Percentiles rank a stretch among this genome's conserved stretches.
Evolutionary conservation across 2,329 filamentous ascomycete genomes (phyloP).

Genomic region (Pseudocercospora pini-densiflorae): DNA sequence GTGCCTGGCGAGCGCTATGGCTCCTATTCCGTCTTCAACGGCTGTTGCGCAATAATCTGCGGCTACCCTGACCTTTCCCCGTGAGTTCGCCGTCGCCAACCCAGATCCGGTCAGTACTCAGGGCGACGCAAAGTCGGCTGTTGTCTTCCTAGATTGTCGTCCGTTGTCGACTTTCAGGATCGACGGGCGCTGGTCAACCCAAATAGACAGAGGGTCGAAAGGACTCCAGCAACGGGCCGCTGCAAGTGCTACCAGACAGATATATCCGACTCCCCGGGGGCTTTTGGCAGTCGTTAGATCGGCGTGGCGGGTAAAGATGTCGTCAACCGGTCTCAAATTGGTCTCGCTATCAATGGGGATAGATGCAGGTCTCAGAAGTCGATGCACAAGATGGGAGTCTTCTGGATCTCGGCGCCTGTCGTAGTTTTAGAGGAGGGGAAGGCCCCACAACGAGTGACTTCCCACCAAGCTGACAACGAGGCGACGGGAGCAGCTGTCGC

Average conservation of each 20-base stretch:
- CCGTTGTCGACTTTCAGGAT: constrained; percentile 18
- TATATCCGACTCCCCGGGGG: constrained; percentile 28
- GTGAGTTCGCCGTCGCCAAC: constrained; percentile 15
- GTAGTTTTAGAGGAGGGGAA: constrained; percentile 25
- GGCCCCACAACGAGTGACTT: constrained; percentile 20
- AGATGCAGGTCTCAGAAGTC: constrained; percentile 28
- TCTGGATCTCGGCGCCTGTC: constrained; percentile 22
- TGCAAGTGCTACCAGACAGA: constrained; percentile 26
- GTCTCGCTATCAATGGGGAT: constrained; percentile 19
- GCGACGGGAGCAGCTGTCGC: neutral
- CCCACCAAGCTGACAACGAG: constrained; percentile 1
- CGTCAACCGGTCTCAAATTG: constrained; percentile 24
- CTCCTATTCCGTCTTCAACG: constrained; percentile 23
- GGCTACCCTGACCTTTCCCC: constrained; percentile 21
- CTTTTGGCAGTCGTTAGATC: constrained; percentile 18
- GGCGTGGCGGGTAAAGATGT: constrained; percentile 26
- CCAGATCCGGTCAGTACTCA: constrained; percentile 15
- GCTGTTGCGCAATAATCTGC: constrained; percentile 27
- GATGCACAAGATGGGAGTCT: constrained; percentile 24
- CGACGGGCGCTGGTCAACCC: constrained; percentile 24
- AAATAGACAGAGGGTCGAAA: constrained; percentile 18
- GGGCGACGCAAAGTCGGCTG: constrained; percentile 25
- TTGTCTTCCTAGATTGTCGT: constrained; percentile 29
- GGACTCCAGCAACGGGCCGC: constrained; percentile 22
- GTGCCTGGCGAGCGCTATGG: constrained; percentile 13